phyloP scores from a whole-genome alignment of 2,329 filamentous ascomycete species.

The Orbilia brochopaga region DNA sequence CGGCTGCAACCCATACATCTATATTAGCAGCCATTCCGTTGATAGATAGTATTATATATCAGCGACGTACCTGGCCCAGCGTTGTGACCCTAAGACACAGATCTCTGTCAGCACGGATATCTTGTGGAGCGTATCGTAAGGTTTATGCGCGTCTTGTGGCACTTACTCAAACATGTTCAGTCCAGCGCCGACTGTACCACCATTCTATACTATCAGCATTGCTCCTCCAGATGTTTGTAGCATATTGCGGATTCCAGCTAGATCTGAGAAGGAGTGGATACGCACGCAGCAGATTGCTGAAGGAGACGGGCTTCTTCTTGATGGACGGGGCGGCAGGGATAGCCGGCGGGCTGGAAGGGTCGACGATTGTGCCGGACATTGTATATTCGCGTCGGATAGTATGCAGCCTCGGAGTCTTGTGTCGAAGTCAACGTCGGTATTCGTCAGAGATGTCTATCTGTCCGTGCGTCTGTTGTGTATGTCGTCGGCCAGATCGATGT shows the following conservation, averaged over 20 bases:
- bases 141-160: neutral
- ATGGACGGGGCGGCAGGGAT: slow-evolving; percentile 66
- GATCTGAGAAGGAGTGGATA: slow-evolving; percentile 51
- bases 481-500: neutral
- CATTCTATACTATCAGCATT: slow-evolving; percentile 34
- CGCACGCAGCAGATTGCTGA: slow-evolving; percentile 89
- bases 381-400: slow-evolving; percentile 51
- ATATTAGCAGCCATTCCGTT: slow-evolving; percentile 17
- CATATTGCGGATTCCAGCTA: neutral
- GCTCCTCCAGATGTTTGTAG: neutral
- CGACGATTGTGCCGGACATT: slow-evolving; percentile 57
- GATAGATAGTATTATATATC: neutral
- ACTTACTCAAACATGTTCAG: slow-evolving; percentile 91
- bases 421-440: too few species aligned
- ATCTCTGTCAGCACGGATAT: slow-evolving; percentile 5
- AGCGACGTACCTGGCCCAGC: slow-evolving; percentile 67
- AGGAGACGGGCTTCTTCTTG: slow-evolving; percentile 99
- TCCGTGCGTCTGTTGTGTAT: slow-evolving; percentile 27
- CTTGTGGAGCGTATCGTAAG: slow-evolving; percentile 5
- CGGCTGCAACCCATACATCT: slow-evolving; percentile 67
- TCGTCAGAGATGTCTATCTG: neutral
- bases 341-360: slow-evolving; percentile 62
- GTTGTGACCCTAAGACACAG: slow-evolving; percentile 65
- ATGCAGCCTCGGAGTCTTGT: slow-evolving; percentile 13
- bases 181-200: slow-evolving; percentile 73